phyloP scores from a whole-genome alignment of 257 asterid genomes.

The Leonotis leonurus region DNA sequence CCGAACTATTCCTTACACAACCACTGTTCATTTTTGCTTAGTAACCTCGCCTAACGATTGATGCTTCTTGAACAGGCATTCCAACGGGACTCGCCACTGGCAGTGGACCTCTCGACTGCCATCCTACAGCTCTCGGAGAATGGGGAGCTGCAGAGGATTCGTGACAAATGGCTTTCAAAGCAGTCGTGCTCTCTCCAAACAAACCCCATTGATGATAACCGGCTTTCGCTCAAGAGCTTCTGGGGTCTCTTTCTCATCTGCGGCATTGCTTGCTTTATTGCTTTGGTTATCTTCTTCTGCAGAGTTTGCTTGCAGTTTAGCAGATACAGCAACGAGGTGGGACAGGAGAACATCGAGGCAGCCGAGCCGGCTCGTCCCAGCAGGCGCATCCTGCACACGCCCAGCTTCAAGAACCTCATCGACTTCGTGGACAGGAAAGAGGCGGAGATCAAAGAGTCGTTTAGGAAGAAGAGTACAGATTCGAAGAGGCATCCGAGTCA shows the following conservation, averaged over 20 bases:
- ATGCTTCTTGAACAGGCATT: conserved; percentile 47
- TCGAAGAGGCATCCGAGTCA: conserved; percentile 30
- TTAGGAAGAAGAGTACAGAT: conserved; percentile 39
- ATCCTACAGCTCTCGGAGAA: conserved; percentile 82
- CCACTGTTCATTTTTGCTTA: no score
- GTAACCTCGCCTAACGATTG: background rate
- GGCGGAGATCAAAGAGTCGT: conserved; percentile 56
- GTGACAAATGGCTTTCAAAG: conserved; percentile 63
- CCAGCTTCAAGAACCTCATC: conserved; percentile 58
- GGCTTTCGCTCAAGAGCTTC: conserved; percentile 81
- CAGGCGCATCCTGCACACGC: conserved; percentile 25
- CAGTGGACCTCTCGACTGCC: conserved; percentile 69
- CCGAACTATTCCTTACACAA: no score
- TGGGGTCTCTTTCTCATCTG: conserved; percentile 90
- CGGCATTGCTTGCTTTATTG: conserved; percentile 53
- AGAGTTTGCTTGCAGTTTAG: conserved; percentile 59
- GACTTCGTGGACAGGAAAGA: conserved; percentile 72
- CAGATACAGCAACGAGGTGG: conserved; percentile 38
- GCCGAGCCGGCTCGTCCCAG: conserved; percentile 26
- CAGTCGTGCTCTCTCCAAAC: conserved; percentile 43
- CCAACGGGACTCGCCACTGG: conserved; percentile 75
- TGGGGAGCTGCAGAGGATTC: conserved; percentile 82
- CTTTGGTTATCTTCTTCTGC: conserved; percentile 40
- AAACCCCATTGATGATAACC: conserved; percentile 36
- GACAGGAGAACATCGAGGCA: conserved; percentile 28